These are phyloP conservation scores for Gremmenia infestans DNA, from an alignment of 2,329 filamentous ascomycete species.

Conservation along the genomic window DNA sequence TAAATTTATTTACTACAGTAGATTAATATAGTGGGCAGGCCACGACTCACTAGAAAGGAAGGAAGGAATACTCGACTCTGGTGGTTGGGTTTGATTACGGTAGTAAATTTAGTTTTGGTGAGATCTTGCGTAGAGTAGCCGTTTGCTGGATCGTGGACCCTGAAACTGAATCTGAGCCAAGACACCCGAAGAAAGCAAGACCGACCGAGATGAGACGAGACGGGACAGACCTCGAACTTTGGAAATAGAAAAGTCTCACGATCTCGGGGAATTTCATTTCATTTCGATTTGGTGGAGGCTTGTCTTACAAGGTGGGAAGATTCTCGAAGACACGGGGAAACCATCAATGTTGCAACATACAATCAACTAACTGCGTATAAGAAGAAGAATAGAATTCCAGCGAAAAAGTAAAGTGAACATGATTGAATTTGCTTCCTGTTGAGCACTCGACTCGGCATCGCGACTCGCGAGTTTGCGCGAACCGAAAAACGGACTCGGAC, in stretches of 20 bases:
- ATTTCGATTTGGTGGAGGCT: neutral
- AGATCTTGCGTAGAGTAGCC: neutral
- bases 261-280: neutral
- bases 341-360: too few species aligned
- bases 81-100: too few species aligned
- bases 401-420: too few species aligned
- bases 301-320: neutral
- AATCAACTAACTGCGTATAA: too few species aligned
- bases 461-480: neutral
- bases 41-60: too few species aligned
- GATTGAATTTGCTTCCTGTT: neutral
- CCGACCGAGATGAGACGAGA: neutral
- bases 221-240: neutral
- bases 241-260: neutral
- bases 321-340: neutral
- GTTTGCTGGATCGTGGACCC: neutral
- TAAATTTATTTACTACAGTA: too few species aligned
- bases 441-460: neutral
- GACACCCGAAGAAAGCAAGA: neutral
- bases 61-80: too few species aligned
- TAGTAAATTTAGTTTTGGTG: too few species aligned
- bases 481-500: neutral
- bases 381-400: too few species aligned
- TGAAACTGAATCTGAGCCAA: neutral
- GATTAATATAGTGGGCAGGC: too few species aligned